phyloP scores from a whole-genome alignment of 352 stramenopile genomes.

The Globisporangium polare region DNA sequence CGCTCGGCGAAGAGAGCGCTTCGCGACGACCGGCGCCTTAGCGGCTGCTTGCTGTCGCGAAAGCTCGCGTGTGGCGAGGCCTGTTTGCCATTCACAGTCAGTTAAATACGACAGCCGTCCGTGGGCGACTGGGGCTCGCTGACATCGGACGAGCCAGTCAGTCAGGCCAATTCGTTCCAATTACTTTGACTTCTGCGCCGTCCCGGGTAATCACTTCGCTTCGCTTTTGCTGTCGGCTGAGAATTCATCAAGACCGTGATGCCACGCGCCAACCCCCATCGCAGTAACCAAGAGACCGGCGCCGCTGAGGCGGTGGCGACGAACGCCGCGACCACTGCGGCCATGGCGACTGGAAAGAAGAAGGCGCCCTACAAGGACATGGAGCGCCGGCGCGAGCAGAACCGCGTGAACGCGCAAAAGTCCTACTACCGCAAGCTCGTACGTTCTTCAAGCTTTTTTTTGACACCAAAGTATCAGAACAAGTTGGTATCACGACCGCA shows the following conservation, averaged over 20 bases:
- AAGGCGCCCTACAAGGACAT: conserved; percentile 20
- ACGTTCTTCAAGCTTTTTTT: not conserved
- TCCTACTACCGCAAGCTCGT: conserved; percentile 36
- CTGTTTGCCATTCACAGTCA: not conserved
- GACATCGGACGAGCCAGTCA: not conserved
- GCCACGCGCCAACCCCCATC: not conserved
- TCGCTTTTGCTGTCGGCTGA: not conserved
- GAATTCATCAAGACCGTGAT: conserved; percentile 2
- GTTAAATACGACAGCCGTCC: too few relatives aligned
- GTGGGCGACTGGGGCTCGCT: too few relatives aligned
- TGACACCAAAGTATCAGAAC: not conserved
- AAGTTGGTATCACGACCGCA: too few relatives aligned
- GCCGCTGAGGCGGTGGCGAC: not conserved
- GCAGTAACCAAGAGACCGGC: not conserved
- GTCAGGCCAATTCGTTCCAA: not conserved
- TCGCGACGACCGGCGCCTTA: too few relatives aligned
- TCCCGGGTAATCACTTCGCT: conserved; percentile 1
- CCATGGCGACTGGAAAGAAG: not conserved
- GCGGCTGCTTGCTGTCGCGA: not conserved
- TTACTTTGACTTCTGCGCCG: conserved; percentile 4
- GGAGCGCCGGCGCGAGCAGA: conserved; percentile 33
- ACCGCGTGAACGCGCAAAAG: conserved; percentile 32
- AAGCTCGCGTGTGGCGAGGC: not conserved
- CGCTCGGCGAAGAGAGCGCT: too few relatives aligned
- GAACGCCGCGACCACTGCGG: too few relatives aligned